phyloP scores from a whole-genome alignment of 176 grass and related monocot species.

The Typha latifolia region DNA sequence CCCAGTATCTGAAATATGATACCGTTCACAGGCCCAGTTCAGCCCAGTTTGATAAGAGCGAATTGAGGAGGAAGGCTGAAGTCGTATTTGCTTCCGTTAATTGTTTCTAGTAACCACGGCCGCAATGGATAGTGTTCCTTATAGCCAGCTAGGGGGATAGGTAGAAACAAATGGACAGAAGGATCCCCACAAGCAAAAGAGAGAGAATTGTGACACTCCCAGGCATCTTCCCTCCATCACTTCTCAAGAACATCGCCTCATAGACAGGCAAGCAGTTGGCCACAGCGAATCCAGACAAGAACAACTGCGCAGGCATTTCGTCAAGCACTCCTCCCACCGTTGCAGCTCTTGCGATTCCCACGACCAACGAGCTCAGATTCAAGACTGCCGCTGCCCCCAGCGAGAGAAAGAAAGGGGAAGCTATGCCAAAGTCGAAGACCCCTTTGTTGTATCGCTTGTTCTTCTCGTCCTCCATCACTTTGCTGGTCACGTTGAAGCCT shows the following conservation, averaged over 20 bases:
- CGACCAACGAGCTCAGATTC: slow-evolving; percentile 17
- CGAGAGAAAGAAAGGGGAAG: slow-evolving; percentile 28
- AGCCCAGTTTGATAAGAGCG: no score
- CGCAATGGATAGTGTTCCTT: no score
- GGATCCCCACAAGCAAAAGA: neutral
- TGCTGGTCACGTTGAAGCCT: slow-evolving; percentile 30
- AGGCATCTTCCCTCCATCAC: slow-evolving; percentile 34
- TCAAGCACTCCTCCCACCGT: neutral
- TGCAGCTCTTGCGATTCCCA: slow-evolving; percentile 17
- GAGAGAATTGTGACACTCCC: slow-evolving; percentile 4
- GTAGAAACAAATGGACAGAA: slow-evolving; percentile 3
- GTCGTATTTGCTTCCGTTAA: no score
- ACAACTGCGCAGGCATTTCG: slow-evolving; percentile 28
- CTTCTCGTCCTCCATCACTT: slow-evolving; percentile 36
- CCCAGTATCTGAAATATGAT: no score
- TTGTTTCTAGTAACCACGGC: no score
- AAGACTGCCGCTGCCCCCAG: slow-evolving; percentile 15
- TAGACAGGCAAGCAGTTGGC: slow-evolving; percentile 40
- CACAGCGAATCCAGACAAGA: slow-evolving; percentile 24
- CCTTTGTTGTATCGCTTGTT: slow-evolving; percentile 10
- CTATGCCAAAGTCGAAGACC: slow-evolving; percentile 23
- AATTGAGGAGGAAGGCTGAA: no score
- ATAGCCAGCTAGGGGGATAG: no score
- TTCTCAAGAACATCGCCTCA: slow-evolving; percentile 32
- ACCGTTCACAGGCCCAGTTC: no score